phyloP scores from a whole-genome alignment of 257 asterid genomes.

The Cynanchum wilfordii region DNA sequence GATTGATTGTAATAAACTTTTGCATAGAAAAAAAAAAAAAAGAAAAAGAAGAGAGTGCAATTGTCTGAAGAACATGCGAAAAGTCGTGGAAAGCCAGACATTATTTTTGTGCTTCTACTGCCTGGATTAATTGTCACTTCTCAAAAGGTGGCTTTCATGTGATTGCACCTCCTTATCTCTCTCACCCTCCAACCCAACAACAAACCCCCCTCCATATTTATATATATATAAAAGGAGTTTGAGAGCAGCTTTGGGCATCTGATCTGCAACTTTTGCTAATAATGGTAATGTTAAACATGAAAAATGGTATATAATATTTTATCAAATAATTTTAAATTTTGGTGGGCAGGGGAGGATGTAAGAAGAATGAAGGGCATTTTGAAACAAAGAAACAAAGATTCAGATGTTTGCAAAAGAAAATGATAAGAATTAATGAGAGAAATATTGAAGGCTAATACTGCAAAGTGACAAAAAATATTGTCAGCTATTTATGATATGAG shows the following conservation, averaged over 20 bases:
- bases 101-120: not conserved
- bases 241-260: constrained; percentile 9
- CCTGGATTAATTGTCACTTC: too few relatives aligned
- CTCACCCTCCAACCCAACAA: not conserved
- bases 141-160: not conserved
- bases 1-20: too few relatives aligned
- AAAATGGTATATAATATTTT: constrained; percentile 4
- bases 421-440: constrained; percentile 13
- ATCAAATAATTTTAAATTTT: not conserved
- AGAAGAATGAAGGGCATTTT: not conserved
- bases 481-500: not conserved
- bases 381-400: constrained; percentile 10
- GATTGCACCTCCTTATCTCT: not conserved
- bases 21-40: too few relatives aligned
- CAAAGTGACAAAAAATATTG: constrained; percentile 14
- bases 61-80: not conserved
- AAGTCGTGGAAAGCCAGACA: not conserved
- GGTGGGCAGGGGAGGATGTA: not conserved
- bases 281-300: not conserved
- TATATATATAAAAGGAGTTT: not conserved
- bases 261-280: constrained; percentile 9
- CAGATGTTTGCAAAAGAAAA: not conserved
- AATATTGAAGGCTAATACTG: not conserved
- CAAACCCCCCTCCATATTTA: too few relatives aligned
- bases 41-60: too few relatives aligned